These are phyloP conservation scores for Penicillium sp. DNA, from an alignment of 2,329 filamentous ascomycete genomes.

Conservation along the genomic window DNA sequence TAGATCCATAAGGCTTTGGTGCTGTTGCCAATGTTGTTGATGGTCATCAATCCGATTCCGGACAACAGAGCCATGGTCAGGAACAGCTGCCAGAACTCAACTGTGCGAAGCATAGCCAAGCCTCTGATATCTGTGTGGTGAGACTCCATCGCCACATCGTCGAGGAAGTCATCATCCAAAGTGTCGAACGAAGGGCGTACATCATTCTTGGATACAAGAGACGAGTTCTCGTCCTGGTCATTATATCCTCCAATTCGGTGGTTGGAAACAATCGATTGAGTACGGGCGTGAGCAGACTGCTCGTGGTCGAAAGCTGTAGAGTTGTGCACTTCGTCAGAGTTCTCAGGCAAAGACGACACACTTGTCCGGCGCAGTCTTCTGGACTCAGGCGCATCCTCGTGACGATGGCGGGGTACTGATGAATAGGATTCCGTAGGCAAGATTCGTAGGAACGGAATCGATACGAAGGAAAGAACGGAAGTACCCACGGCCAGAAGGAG, in stretches of 20 bases:
- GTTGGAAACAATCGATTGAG: slow-evolving; percentile 36
- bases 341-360: slow-evolving; percentile 20
- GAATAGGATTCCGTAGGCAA: slow-evolving; percentile 57
- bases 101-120: slow-evolving; percentile 68
- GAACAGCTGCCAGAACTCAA: slow-evolving; percentile 92
- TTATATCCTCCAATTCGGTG: slow-evolving; percentile 27
- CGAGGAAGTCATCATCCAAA: slow-evolving; percentile 50
- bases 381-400: slow-evolving; percentile 36
- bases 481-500: slow-evolving; percentile 81
- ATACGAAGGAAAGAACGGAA: slow-evolving; percentile 71
- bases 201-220: slow-evolving; percentile 71
- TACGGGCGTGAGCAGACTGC: slow-evolving; percentile 31
- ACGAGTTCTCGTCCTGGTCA: slow-evolving; percentile 75
- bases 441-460: slow-evolving; percentile 84
- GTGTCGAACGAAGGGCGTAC: slow-evolving; percentile 56
- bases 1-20: slow-evolving; percentile 85
- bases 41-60: slow-evolving; percentile 96
- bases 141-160: slow-evolving; percentile 71
- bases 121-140: slow-evolving; percentile 91
- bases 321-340: slow-evolving; percentile 40
- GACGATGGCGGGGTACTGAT: slow-evolving; percentile 39
- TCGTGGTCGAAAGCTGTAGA: slow-evolving; percentile 36
- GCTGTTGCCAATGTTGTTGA: slow-evolving; percentile 97
- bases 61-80: slow-evolving; percentile 85
- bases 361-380: slow-evolving; percentile 39